Evolutionary conservation across 257 asterid species (phyloP).

Genomic region (Salvia miltiorrhiza): DNA sequence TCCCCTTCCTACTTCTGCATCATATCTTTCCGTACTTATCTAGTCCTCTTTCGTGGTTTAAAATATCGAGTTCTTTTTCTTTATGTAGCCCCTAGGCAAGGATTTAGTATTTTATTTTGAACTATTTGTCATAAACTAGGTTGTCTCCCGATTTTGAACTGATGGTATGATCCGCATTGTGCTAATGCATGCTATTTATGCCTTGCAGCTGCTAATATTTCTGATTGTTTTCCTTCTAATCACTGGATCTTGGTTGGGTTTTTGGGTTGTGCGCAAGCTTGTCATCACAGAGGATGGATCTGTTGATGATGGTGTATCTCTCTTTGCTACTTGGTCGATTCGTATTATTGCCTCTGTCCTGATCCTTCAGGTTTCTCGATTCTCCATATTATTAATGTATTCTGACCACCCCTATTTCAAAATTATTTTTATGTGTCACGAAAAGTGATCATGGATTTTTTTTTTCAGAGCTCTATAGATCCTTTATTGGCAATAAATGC

Average conservation of each 20-base stretch:
- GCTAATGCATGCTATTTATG: conserved; percentile 23
- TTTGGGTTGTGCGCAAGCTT: conserved; percentile 85
- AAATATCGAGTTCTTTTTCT: neutral
- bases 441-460: conserved; percentile 12
- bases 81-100: neutral
- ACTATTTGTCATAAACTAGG: conserved; percentile 10
- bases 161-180: neutral
- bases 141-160: conserved; percentile 6
- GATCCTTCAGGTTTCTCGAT: conserved; percentile 74
- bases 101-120: conserved; percentile 6
- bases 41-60: neutral
- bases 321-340: conserved; percentile 74
- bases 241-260: conserved; percentile 92
- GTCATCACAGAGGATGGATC: conserved; percentile 78
- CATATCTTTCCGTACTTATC: neutral
- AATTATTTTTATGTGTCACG: conserved; percentile 2
- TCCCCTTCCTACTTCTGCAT: neutral
- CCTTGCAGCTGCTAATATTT: conserved; percentile 60
- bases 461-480: conserved; percentile 73
- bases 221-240: conserved; percentile 62
- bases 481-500: conserved; percentile 70
- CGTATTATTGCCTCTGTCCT: conserved; percentile 62
- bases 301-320: conserved; percentile 65
- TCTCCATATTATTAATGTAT: conserved; percentile 3
- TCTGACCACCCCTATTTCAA: neutral